Conservation (phyloP, 2,329 filamentous ascomycete species). For the Lasiodiplodia theobromae region DNA sequence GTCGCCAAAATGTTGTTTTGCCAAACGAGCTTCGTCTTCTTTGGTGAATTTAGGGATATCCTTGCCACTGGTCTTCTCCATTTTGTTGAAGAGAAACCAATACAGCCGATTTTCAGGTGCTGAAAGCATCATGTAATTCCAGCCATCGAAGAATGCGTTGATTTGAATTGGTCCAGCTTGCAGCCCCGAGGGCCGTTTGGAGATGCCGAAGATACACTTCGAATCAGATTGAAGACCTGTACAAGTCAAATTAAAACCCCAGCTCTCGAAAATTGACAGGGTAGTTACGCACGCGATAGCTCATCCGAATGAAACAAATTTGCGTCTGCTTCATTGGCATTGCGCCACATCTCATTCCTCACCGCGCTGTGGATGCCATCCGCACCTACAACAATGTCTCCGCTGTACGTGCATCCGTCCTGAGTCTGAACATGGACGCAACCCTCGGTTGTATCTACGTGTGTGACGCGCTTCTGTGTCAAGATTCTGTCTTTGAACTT, state of each 20-base stretch:
- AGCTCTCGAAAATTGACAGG: no score
- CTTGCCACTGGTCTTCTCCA: neutral
- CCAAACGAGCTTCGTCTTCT: neutral
- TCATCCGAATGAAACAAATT: neutral
- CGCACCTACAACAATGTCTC: constrained; percentile 25
- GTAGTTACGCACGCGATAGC: no score
- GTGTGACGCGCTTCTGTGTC: neutral
- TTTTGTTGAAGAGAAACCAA: neutral
- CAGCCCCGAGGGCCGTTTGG: neutral
- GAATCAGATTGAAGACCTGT: neutral
- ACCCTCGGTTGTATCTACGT: neutral
- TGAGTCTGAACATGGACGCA: neutral
- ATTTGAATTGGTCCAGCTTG: no score
- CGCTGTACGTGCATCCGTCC: constrained; percentile 22
- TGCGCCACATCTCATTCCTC: constrained; percentile 26
- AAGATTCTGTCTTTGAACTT: neutral
- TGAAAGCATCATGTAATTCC: neutral
- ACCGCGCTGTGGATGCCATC: constrained; percentile 28
- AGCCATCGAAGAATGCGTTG: no score
- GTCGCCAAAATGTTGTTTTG: neutral
- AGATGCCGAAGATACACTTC: constrained; percentile 1
- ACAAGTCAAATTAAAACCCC: neutral
- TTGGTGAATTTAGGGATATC: neutral
- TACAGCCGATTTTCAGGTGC: neutral
- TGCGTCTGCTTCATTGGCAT: constrained; percentile 26